Evolutionary conservation across 179 eudicot species (phyloP).

Genomic region (Patellifolia procumbens): DNA sequence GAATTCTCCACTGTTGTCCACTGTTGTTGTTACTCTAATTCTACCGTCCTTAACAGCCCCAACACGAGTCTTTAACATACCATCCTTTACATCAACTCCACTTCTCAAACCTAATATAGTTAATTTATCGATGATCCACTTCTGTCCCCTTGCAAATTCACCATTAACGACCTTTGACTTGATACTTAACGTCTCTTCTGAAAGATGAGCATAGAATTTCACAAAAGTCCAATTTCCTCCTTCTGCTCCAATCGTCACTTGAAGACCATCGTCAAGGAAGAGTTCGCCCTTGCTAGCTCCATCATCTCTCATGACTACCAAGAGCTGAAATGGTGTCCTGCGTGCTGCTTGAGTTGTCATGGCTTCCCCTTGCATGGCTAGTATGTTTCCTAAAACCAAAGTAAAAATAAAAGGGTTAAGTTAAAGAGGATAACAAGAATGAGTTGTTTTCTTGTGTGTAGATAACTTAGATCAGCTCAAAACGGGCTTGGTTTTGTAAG

Average conservation of each 20-base stretch:
- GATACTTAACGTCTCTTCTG: slow-evolving; percentile 29
- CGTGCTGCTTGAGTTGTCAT: slow-evolving; percentile 66
- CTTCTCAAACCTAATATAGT: slow-evolving; percentile 16
- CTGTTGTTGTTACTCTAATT: background rate
- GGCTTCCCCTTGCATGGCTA: slow-evolving; percentile 71
- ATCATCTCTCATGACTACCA: slow-evolving; percentile 46
- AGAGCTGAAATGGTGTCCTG: slow-evolving; percentile 52
- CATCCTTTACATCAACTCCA: background rate
- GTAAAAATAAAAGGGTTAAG: too few species aligned
- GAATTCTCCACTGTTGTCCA: background rate
- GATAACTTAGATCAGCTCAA: too few species aligned
- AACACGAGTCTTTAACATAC: background rate
- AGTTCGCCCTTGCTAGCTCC: slow-evolving; percentile 54
- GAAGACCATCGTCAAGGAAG: slow-evolving; percentile 75
- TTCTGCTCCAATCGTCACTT: slow-evolving; percentile 38
- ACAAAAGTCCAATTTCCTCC: slow-evolving; percentile 59
- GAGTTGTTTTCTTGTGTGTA: too few species aligned
- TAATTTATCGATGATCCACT: slow-evolving; percentile 22
- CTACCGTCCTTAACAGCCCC: background rate
- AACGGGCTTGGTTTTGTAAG: too few species aligned
- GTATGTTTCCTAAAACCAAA: slow-evolving; percentile 37
- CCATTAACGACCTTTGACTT: slow-evolving; percentile 53
- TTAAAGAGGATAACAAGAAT: too few species aligned
- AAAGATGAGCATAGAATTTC: slow-evolving; percentile 34
- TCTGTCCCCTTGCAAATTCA: slow-evolving; percentile 34